These are phyloP conservation scores for Trichoderma sp. DNA, from an alignment of 2,329 filamentous ascomycete species.

Conservation along the genomic window DNA sequence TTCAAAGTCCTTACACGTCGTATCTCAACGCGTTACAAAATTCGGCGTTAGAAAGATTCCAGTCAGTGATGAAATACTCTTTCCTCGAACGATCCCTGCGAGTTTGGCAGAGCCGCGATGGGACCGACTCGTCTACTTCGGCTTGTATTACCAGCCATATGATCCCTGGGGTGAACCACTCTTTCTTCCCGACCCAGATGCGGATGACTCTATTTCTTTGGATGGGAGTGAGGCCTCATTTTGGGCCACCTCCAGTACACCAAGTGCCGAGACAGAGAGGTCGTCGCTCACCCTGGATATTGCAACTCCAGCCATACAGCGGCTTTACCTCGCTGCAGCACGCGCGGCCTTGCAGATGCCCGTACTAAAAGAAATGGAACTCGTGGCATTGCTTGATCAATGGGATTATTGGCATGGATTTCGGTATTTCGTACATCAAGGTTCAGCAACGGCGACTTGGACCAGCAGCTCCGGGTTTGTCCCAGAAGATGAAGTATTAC, in stretches of 20 bases:
- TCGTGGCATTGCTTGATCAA: background rate
- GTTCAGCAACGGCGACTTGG: background rate
- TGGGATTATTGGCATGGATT: background rate
- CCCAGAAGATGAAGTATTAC: background rate
- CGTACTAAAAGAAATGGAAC: background rate
- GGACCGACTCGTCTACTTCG: background rate
- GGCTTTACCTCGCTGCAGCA: background rate
- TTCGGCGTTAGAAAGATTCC: background rate
- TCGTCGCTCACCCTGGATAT: background rate
- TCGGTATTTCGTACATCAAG: background rate
- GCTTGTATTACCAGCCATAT: background rate
- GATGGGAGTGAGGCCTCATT: too few species aligned
- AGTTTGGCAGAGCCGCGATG: background rate
- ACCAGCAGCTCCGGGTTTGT: background rate
- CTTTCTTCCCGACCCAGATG: background rate
- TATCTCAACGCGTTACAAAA: background rate
- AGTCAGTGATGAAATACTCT: background rate
- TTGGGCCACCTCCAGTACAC: too few species aligned
- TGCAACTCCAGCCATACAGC: background rate
- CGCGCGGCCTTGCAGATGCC: background rate
- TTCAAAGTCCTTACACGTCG: background rate
- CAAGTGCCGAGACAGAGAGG: background rate
- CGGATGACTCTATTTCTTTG: background rate
- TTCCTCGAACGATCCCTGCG: background rate
- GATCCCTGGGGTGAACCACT: background rate